Conservation (phyloP, 2,329 filamentous ascomycete species). For the Colletotrichum viniferum region DNA sequence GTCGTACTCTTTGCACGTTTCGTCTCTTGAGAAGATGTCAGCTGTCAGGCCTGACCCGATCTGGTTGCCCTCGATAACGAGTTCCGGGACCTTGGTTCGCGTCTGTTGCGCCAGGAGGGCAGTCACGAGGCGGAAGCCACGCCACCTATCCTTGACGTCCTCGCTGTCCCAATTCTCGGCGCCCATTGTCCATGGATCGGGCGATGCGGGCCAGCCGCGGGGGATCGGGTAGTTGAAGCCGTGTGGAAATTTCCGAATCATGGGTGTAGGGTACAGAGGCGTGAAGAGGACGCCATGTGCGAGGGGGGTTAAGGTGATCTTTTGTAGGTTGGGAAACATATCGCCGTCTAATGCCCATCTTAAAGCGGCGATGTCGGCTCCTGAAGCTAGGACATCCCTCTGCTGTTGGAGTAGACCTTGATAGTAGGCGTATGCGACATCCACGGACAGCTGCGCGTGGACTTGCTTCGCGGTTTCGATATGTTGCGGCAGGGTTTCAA, state of each 20-base stretch:
- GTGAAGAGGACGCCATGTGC: slow-evolving; percentile 37
- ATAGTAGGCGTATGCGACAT: background rate
- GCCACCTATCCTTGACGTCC: slow-evolving; percentile 27
- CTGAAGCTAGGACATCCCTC: slow-evolving; percentile 1
- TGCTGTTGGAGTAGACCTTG: background rate
- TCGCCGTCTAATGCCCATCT: slow-evolving; percentile 28
- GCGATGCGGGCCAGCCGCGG: slow-evolving; percentile 30
- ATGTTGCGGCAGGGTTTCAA: background rate
- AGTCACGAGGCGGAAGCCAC: slow-evolving; percentile 35
- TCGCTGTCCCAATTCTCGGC: slow-evolving; percentile 2
- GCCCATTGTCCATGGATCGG: background rate
- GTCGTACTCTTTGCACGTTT: slow-evolving; percentile 27
- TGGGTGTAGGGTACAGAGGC: slow-evolving; percentile 45
- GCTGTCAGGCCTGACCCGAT: slow-evolving; percentile 35
- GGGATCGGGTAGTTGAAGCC: slow-evolving; percentile 44
- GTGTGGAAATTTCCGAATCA: slow-evolving; percentile 41
- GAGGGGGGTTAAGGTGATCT: slow-evolving; percentile 42
- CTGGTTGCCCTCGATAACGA: slow-evolving; percentile 35
- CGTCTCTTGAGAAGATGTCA: slow-evolving; percentile 28
- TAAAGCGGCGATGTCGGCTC: slow-evolving; percentile 34
- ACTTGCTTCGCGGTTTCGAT: background rate
- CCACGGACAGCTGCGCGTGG: background rate
- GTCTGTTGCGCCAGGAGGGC: slow-evolving; percentile 26
- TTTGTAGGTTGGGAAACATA: slow-evolving; percentile 37
- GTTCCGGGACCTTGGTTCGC: slow-evolving; percentile 30